These are phyloP conservation scores for Neurospora sp. DNA, from an alignment of 495 filamentous ascomycete species.

Conservation along the genomic window DNA sequence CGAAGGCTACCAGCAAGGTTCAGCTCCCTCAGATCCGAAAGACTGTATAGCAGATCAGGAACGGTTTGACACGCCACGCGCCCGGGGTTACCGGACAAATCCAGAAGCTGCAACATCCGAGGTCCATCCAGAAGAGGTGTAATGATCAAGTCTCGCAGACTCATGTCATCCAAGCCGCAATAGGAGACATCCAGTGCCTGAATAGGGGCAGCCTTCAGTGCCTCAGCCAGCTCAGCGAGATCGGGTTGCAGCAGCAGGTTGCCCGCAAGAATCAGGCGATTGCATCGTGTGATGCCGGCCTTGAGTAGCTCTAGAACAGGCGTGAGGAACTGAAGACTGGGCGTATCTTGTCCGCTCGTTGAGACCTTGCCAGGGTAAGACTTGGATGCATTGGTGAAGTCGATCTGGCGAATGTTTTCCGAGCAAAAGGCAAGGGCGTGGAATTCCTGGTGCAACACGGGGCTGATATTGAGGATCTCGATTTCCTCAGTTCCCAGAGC, in stretches of 20 bases:
- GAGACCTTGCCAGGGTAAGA: conserved; percentile 4
- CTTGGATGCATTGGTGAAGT: conserved; percentile 27
- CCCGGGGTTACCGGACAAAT: conserved; percentile 62
- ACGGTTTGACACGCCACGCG: conserved; percentile 42
- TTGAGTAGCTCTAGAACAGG: conserved; percentile 22
- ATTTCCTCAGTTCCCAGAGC: conserved; percentile 22
- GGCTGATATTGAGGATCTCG: conserved; percentile 25
- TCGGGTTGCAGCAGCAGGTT: conserved; percentile 16
- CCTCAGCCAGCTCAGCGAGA: conserved; percentile 21
- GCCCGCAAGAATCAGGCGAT: conserved; percentile 17
- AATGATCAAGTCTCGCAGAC: conserved; percentile 27
- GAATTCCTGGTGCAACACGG: conserved; percentile 37
- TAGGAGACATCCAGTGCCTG: conserved; percentile 21
- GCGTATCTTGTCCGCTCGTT: not conserved
- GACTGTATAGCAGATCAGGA: conserved; percentile 10
- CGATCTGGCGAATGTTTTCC: conserved; percentile 33
- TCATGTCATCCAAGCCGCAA: conserved; percentile 20
- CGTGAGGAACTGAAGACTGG: conserved; percentile 19
- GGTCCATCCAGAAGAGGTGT: conserved; percentile 28
- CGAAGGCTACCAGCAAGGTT: conserved; percentile 72
- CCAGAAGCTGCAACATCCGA: conserved; percentile 38
- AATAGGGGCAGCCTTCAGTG: conserved; percentile 15
- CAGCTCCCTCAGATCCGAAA: conserved; percentile 37
- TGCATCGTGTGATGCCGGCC: conserved; percentile 21
- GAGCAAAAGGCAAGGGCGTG: conserved; percentile 37